A percentile compares a stretch with the other conserved stretches of the same genome.
Evolutionary conservation across 805 yeast genomes (phyloP).

Genomic region (Yamadazyma endophytica): DNA sequence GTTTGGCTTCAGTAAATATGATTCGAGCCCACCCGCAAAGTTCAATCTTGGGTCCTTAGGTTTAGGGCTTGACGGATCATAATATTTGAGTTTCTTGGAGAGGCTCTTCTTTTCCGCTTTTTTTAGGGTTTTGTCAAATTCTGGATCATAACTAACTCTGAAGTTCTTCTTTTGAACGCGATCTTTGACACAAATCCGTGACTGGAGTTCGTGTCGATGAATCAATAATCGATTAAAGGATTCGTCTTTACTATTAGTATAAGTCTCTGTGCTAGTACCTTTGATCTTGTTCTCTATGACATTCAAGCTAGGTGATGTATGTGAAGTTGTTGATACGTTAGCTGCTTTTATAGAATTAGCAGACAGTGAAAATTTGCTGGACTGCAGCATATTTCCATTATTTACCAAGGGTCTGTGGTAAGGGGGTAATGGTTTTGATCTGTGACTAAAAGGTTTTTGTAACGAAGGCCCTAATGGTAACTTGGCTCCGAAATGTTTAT

Average conservation of each 20-base stretch:
- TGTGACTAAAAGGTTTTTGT: too few relatives aligned
- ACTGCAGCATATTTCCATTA: too few relatives aligned
- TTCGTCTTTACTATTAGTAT: conserved; percentile 27
- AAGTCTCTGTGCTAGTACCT: conserved; percentile 33
- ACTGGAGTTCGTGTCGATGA: too few relatives aligned
- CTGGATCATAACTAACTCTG: conserved; percentile 49
- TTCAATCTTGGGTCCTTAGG: conserved; percentile 41
- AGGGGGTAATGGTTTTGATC: too few relatives aligned
- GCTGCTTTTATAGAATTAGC: too few relatives aligned
- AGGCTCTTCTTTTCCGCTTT: conserved; percentile 28
- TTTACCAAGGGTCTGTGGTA: too few relatives aligned
- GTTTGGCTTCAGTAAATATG: conserved; percentile 33
- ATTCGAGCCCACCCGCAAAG: conserved; percentile 12
- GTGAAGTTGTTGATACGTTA: too few relatives aligned
- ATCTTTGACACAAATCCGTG: too few relatives aligned
- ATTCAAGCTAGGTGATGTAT: background rate
- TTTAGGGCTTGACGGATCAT: conserved; percentile 18
- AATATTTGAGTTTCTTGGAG: conserved; percentile 38
- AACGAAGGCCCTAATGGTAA: too few relatives aligned
- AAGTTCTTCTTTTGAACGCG: conserved; percentile 26
- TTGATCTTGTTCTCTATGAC: conserved; percentile 36
- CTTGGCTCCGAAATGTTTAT: too few relatives aligned
- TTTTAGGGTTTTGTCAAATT: conserved; percentile 28
- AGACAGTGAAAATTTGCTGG: too few relatives aligned
- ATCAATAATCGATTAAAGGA: conserved; percentile 26